Evolutionary conservation across 2,329 filamentous ascomycete genomes (phyloP).

Genomic region (Neonectria faginata): DNA sequence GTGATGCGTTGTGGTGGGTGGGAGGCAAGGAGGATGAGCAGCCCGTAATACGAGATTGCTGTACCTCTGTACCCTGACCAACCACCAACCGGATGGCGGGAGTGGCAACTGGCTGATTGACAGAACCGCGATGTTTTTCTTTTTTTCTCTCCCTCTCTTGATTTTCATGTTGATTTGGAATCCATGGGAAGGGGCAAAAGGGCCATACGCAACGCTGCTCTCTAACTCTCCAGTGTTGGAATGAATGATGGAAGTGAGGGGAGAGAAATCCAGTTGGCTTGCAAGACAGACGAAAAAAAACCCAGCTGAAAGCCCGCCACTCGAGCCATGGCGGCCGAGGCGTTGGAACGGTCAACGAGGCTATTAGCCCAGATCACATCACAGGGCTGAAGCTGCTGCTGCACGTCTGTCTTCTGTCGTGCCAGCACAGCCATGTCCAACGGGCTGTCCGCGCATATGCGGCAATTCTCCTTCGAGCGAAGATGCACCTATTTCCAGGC

Average conservation of each 20-base stretch:
- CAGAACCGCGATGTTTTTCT: no score
- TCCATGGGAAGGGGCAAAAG: neutral
- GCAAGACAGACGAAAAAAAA: neutral
- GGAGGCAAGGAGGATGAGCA: neutral
- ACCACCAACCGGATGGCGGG: neutral
- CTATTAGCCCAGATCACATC: neutral
- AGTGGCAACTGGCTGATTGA: constrained; percentile 1
- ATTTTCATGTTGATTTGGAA: neutral
- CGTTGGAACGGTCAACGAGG: neutral
- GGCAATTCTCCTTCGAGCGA: neutral
- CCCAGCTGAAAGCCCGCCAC: neutral
- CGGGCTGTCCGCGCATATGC: neutral
- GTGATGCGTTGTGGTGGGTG: constrained; percentile 16
- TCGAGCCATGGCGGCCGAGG: neutral
- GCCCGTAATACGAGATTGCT: constrained; percentile 20
- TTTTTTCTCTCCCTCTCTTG: neutral
- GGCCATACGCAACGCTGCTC: neutral
- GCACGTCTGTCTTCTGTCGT: neutral
- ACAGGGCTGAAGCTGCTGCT: neutral
- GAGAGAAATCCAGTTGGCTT: neutral
- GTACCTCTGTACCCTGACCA: constrained; percentile 14
- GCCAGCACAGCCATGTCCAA: neutral
- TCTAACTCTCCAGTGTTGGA: neutral
- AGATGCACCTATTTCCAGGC: constrained; percentile 1
- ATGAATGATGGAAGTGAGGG: neutral